These are phyloP conservation scores for Gynandropsis gynandra DNA, from an alignment of 345 rosid species.

Conservation along the genomic window DNA sequence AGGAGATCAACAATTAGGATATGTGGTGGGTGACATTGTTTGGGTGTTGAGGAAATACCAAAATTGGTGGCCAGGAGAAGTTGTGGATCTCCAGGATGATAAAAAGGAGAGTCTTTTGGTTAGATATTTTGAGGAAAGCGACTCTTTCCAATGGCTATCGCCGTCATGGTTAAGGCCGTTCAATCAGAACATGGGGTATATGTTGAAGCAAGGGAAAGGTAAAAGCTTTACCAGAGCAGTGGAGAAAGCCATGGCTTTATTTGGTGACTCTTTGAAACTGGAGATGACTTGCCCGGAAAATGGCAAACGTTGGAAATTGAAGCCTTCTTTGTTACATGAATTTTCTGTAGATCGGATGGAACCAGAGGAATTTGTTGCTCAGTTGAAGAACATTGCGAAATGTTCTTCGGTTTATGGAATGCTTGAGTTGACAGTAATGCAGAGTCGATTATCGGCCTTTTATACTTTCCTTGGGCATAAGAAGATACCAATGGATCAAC, in stretches of 20 bases:
- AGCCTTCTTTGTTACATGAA: conserved; percentile 25
- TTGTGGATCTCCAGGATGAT: conserved; percentile 33
- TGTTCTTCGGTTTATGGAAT: conserved; percentile 30
- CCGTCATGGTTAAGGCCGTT: conserved; percentile 62
- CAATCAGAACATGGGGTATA: conserved; percentile 43
- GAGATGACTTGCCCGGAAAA: conserved; percentile 47
- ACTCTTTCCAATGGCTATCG: conserved; percentile 42
- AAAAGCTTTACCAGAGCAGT: conserved; percentile 50
- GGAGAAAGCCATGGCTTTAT: conserved; percentile 59
- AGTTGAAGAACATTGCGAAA: conserved; percentile 47
- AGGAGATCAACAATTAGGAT: conserved; percentile 25
- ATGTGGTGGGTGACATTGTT: conserved; percentile 60
- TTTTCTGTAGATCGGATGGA: conserved; percentile 39
- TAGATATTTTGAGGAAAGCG: conserved; percentile 41
- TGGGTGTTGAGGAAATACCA: conserved; percentile 59
- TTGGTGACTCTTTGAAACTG: conserved; percentile 41
- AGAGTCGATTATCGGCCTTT: conserved; percentile 50
- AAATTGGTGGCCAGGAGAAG: conserved; percentile 91
- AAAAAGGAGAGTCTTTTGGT: conserved; percentile 37
- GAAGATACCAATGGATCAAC: conserved; percentile 44
- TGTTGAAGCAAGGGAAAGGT: conserved; percentile 34
- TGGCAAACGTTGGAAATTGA: conserved; percentile 24
- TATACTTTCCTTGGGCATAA: conserved; percentile 44
- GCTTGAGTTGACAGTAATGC: conserved; percentile 43
- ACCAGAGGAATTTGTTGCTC: conserved; percentile 43